Base-by-base conservation (phyloP, 176 grass and related monocot genomes). In the Poa pratensis region DNA sequence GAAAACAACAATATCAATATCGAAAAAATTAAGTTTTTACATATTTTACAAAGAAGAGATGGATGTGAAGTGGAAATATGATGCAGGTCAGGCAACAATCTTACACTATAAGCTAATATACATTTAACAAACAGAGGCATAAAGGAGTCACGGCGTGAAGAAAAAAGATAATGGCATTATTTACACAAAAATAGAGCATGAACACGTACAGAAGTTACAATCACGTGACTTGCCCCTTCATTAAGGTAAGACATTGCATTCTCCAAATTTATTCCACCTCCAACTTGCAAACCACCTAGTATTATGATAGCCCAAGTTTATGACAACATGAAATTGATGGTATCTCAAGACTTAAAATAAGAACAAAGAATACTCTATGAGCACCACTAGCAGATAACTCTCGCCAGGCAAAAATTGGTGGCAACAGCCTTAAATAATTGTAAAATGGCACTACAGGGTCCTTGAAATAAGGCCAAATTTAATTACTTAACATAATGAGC, bases 181-280 rank as follows among this genome's bases (percentile, higher is more conserved):
- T 79, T 86, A 76, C 16, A 69, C 1, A 76, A 27, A n/a, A 50
- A 43, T 57, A 87, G 52, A 87, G 69, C 60, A 78, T 82, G 52
- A 46, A 39, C 82, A 92, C 86, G 48, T 89, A 95, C 93, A 70
- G 93, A 98, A 23, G 96, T 98, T 78, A 98, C 93, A 82, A 96
- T 96, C 81, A 96, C 93, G 69, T 98, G 96, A 84, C 93, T 95
- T 60, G 96, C 96, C 39, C 96, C 96, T 98, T 96, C 91, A 32
- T 92, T 84, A 79, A 95, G 78, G 77, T 96, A 95, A 71, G 49
- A 83, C 52, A 69, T 88, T 69, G 93, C 91, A 89, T 98, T 98
- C 73, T 95, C 89, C 69, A 78, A 87, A 88, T 95, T 95, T 86
- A 98, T 96, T 39, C 93, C 96, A 86, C 93, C 96, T 87, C 96